Conservation (phyloP, 768 basidiomycete species). For the Leucosporidium creatinivorum region DNA sequence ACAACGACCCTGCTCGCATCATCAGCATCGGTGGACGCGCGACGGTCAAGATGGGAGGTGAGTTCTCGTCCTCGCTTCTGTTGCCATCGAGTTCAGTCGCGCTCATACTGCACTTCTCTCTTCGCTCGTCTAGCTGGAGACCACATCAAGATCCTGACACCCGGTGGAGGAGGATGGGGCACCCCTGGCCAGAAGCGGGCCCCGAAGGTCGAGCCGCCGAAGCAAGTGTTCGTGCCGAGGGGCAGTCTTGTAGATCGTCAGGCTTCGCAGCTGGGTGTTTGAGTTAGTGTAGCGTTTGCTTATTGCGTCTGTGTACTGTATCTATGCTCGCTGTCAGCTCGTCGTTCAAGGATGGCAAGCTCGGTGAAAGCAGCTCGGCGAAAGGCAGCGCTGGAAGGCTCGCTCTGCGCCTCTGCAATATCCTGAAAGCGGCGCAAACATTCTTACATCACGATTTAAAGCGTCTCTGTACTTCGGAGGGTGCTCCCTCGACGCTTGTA, state of each 20-base stretch:
- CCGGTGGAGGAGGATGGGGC: constrained; percentile 88
- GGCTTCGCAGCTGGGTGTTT: constrained; percentile 35
- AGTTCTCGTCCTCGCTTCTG: too few species aligned
- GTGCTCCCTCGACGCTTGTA: too few species aligned
- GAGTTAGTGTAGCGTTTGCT: neutral
- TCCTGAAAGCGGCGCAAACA: too few species aligned
- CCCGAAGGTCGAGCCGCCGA: neutral
- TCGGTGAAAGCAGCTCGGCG: too few species aligned
- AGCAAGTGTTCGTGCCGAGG: constrained; percentile 33
- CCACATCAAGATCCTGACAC: constrained; percentile 70
- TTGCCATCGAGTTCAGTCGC: too few species aligned
- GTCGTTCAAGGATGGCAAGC: too few species aligned
- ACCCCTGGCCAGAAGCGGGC: neutral
- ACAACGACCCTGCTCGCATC: constrained; percentile 44
- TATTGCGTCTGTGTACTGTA: neutral
- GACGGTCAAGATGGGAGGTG: constrained; percentile 66
- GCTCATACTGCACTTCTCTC: too few species aligned
- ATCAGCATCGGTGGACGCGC: constrained; percentile 85
- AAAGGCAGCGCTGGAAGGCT: too few species aligned
- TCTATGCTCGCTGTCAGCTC: too few species aligned
- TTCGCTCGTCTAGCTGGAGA: constrained; percentile 79
- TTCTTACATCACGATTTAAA: too few species aligned
- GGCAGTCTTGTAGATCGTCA: constrained; percentile 42
- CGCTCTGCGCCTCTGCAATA: too few species aligned
- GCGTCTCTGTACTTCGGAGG: too few species aligned